phyloP scores from a whole-genome alignment of 306 rosid genomes.

The Nissolia schottii region DNA sequence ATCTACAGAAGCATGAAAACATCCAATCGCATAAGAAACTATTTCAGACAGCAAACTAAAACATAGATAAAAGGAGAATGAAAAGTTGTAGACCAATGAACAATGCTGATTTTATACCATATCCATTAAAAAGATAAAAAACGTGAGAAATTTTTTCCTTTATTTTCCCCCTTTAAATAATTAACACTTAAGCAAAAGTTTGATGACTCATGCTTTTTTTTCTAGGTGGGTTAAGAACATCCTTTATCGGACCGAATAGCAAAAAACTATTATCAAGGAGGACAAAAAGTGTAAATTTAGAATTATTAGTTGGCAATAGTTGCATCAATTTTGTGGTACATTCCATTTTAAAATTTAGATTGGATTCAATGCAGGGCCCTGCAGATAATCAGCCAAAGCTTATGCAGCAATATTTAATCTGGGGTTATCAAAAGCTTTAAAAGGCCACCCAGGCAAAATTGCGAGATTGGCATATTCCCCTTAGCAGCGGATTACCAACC shows the following conservation, averaged over 20 bases:
- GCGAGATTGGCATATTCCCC: not conserved
- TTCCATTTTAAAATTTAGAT: not conserved
- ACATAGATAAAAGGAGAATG: not conserved
- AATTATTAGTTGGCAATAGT: no score
- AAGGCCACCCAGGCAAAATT: not conserved
- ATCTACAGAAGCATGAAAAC: slow-evolving; percentile 40
- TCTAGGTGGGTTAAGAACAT: no score
- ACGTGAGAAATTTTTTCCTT: no score
- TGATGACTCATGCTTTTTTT: no score
- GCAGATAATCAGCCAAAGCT: not conserved
- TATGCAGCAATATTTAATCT: not conserved
- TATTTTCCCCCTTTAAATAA: not conserved
- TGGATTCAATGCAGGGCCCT: not conserved
- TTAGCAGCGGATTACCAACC: not conserved
- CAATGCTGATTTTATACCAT: not conserved
- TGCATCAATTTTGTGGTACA: not conserved
- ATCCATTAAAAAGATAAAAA: not conserved
- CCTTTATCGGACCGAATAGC: no score
- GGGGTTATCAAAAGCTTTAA: not conserved
- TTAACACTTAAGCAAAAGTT: not conserved
- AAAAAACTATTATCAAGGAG: no score
- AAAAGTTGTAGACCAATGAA: not conserved
- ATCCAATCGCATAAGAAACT: not conserved
- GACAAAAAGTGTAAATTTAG: no score
- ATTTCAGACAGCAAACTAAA: not conserved